phyloP scores from a whole-genome alignment of 805 yeast genomes.

The Saccharomyces eubayanus region DNA sequence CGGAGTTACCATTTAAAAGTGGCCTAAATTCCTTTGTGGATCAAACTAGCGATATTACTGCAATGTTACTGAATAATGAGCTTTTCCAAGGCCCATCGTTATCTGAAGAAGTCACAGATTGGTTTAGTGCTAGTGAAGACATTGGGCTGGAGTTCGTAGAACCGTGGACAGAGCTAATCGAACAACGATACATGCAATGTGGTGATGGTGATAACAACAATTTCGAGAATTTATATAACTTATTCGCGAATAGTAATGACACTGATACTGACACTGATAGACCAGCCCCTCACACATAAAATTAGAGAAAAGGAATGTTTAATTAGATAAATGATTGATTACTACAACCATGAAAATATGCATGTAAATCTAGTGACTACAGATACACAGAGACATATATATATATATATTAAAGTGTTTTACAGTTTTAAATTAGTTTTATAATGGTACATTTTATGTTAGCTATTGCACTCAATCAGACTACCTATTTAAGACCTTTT shows the following conservation, averaged over 20 bases:
- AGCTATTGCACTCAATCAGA: not conserved
- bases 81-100: slow-evolving; percentile 2
- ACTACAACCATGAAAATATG: not conserved
- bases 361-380: not conserved
- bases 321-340: not conserved
- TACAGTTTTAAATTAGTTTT: no score
- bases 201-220: slow-evolving; percentile 19
- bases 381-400: no score
- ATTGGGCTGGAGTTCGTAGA: slow-evolving; percentile 57
- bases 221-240: slow-evolving; percentile 6
- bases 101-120: slow-evolving; percentile 36
- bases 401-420: no score
- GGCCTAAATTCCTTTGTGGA: not conserved
- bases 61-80: slow-evolving; percentile 17
- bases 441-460: no score
- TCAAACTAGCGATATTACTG: slow-evolving; percentile 1
- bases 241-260: not conserved
- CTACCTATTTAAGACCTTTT: not conserved
- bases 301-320: not conserved
- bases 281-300: not conserved
- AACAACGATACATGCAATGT: slow-evolving; percentile 44
- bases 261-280: not conserved
- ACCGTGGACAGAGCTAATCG: slow-evolving; percentile 76
- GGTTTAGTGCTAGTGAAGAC: slow-evolving; percentile 42
- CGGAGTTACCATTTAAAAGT: not conserved